A percentile compares a stretch with the other conserved stretches of the same genome.
Conservation (phyloP, 2,329 filamentous ascomycete species). For the Zalaria obscura region DNA sequence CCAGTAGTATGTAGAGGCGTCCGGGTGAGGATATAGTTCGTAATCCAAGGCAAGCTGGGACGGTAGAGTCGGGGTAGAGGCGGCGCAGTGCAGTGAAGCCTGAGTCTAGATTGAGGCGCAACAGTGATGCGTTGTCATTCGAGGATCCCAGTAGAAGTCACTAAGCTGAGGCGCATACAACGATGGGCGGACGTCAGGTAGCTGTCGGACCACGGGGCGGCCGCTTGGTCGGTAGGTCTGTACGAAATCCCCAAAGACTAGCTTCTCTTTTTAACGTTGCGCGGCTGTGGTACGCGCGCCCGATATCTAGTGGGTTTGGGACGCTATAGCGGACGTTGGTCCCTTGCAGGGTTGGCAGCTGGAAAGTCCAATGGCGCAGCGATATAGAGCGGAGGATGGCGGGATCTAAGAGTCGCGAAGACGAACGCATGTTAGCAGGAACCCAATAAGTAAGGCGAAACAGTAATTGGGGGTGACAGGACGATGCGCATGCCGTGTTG, state of each 20-base stretch:
- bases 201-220: no score
- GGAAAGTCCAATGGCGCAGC: neutral
- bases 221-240: no score
- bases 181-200: no score
- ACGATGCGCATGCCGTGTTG: neutral
- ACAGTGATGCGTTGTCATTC: neutral
- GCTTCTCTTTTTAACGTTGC: conserved; percentile 1
- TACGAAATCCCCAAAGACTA: neutral
- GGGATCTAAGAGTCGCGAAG: conserved; percentile 13
- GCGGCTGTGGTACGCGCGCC: neutral
- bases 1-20: no score
- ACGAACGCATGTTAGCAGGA: conserved; percentile 18
- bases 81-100: neutral
- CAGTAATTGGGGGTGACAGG: conserved; percentile 21
- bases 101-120: neutral
- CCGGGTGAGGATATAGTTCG: no score
- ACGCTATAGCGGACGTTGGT: neutral
- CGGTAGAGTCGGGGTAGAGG: no score
- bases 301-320: neutral
- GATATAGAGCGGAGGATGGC: neutral
- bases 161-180: no score
- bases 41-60: no score
- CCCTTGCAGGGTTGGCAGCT: neutral
- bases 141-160: no score
- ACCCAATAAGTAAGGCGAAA: conserved; percentile 11